Conservation (phyloP, 768 basidiomycete species). For the Leccinum truebloodii region DNA sequence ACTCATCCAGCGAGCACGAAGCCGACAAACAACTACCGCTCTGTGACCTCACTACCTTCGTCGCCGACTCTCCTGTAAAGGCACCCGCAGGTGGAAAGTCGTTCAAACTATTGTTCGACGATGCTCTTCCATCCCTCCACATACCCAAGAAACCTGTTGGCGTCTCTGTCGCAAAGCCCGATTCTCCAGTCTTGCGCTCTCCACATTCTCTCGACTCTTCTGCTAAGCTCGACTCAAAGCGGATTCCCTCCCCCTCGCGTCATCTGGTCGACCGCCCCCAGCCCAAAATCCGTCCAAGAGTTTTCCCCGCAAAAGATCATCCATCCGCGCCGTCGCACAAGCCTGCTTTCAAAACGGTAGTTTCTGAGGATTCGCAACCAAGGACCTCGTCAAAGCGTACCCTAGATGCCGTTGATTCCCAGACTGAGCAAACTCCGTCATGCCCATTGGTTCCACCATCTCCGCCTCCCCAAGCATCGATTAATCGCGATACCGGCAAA, state of each 20-base stretch:
- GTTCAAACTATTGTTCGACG: conserved; percentile 71
- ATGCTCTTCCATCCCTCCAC: conserved; percentile 35
- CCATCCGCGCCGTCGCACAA: conserved; percentile 2
- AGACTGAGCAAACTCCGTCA: conserved; percentile 7
- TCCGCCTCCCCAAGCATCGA: conserved; percentile 50
- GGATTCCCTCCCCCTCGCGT: not conserved
- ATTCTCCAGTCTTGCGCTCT: conserved; percentile 1
- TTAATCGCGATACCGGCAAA: conserved; percentile 38
- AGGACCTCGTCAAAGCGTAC: conserved; percentile 47
- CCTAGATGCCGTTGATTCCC: conserved; percentile 35
- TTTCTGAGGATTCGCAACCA: conserved; percentile 12
- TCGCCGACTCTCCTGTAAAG: conserved; percentile 75
- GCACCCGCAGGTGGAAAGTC: conserved; percentile 52
- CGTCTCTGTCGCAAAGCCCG: conserved; percentile 28
- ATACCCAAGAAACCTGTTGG: conserved; percentile 17
- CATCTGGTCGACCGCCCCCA: conserved; percentile 6
- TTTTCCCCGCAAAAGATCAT: conserved; percentile 16
- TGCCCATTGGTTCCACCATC: conserved; percentile 62
- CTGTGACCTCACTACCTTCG: conserved; percentile 45
- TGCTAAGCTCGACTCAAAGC: conserved; percentile 8
- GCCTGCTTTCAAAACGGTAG: not conserved
- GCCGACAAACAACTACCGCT: conserved; percentile 34
- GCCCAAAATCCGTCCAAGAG: conserved; percentile 6
- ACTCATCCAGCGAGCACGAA: no score
- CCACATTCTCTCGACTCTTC: conserved; percentile 1